These are phyloP conservation scores for Tetrapisispora namnaoensis DNA, from an alignment of 805 yeast species.

Conservation along the genomic window DNA sequence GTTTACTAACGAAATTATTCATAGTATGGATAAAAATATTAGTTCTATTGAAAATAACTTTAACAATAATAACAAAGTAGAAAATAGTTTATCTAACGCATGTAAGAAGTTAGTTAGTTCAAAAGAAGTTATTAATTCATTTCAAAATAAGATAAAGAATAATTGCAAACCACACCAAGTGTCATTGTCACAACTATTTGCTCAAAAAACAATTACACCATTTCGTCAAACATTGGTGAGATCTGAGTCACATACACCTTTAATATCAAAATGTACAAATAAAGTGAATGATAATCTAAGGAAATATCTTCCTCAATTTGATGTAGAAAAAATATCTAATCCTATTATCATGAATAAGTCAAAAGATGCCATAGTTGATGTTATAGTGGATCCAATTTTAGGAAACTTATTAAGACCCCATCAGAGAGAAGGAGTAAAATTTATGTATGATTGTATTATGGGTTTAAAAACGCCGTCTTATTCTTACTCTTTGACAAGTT, in stretches of 20 bases:
- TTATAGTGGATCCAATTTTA: conserved; percentile 52
- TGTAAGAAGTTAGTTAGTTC: not conserved
- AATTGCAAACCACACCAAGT: not conserved
- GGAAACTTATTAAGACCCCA: conserved; percentile 60
- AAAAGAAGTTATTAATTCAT: not conserved
- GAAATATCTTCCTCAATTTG: conserved; percentile 33
- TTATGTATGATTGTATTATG: conserved; percentile 75
- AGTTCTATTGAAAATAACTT: not conserved
- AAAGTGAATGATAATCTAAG: conserved; percentile 10
- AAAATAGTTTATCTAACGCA: not conserved
- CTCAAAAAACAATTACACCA: conserved; percentile 6
- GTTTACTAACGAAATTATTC: too few relatives aligned
- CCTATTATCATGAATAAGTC: conserved; percentile 36
- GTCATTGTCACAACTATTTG: conserved; percentile 11
- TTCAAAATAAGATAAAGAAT: not conserved
- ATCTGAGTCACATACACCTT: conserved; percentile 6
- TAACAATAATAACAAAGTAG: not conserved
- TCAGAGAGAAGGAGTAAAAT: conserved; percentile 75
- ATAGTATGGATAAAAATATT: too few relatives aligned
- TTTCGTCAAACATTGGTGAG: conserved; percentile 11
- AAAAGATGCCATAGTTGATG: conserved; percentile 31
- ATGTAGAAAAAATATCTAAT: conserved; percentile 26
- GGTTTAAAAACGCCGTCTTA: conserved; percentile 46
- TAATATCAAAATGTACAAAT: conserved; percentile 10
- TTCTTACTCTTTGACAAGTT: not conserved